Evolutionary conservation across 768 basidiomycete genomes (phyloP).

Genomic region (Termitomyces sp.): DNA sequence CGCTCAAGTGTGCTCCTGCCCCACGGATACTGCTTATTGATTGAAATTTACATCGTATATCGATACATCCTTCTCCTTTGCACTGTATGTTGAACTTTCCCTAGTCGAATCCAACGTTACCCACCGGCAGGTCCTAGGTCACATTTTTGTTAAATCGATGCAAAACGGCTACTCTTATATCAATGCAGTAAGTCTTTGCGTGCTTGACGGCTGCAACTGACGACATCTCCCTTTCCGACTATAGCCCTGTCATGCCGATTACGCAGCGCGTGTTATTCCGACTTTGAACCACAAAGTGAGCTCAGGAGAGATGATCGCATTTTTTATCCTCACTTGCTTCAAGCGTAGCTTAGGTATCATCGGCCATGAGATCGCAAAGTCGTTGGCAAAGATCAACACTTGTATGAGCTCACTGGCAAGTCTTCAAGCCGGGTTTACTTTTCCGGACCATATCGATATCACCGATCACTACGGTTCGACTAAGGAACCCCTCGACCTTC

Average conservation of each 20-base stretch:
- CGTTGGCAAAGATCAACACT: neutral
- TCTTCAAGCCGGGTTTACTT: constrained; percentile 1
- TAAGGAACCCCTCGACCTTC: neutral
- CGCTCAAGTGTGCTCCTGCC: neutral
- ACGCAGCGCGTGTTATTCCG: neutral
- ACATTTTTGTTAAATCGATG: neutral
- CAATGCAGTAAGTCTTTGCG: neutral
- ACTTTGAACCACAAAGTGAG: constrained; percentile 2
- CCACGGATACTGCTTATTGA: neutral
- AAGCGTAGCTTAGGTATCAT: neutral
- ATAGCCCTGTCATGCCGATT: neutral
- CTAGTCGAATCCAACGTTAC: neutral
- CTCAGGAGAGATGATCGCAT: too few species aligned
- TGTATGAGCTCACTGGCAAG: neutral
- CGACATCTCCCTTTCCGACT: neutral
- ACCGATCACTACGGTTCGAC: neutral
- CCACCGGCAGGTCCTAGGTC: neutral
- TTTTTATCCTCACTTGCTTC: neutral
- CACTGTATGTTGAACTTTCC: neutral
- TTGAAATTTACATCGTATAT: neutral
- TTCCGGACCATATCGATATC: constrained; percentile 4
- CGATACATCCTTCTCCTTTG: too few species aligned
- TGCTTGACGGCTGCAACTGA: neutral
- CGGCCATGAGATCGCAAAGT: neutral
- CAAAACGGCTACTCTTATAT: neutral